Evolutionary conservation across 2,329 filamentous ascomycete species (phyloP).

Genomic region (Ceratocystis huliohia): DNA sequence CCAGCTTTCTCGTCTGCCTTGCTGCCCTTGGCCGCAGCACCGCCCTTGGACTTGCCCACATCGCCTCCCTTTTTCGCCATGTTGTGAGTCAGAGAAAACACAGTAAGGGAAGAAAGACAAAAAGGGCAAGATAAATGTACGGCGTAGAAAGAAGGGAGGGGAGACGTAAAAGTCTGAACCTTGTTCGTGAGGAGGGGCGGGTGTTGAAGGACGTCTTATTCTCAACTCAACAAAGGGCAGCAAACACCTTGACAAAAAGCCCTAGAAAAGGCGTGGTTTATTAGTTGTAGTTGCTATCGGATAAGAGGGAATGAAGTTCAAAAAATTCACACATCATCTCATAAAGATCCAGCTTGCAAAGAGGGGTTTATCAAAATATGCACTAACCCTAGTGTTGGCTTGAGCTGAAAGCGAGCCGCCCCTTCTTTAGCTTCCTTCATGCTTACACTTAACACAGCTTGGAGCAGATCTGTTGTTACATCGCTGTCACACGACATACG

Average conservation of each 20-base stretch:
- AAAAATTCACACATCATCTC: constrained; percentile 2
- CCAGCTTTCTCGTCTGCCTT: constrained; percentile 30
- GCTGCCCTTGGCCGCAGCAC: constrained; percentile 27
- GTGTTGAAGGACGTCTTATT: background rate
- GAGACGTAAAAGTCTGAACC: too few relatives aligned
- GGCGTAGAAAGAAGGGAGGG: background rate
- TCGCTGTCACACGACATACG: background rate
- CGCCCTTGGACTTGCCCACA: constrained; percentile 24
- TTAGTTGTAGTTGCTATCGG: background rate
- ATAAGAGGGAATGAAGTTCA: background rate
- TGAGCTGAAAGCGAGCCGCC: background rate
- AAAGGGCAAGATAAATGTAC: background rate
- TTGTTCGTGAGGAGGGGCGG: too few relatives aligned
- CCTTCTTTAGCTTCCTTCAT: background rate
- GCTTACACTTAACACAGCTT: background rate
- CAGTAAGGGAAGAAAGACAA: background rate
- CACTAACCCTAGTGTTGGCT: background rate
- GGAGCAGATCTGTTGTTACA: background rate
- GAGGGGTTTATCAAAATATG: background rate
- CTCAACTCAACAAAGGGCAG: background rate
- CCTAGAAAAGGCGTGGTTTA: too few relatives aligned
- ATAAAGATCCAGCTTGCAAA: background rate
- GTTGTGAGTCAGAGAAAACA: background rate
- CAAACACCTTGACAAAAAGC: background rate
- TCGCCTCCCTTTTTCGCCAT: constrained; percentile 20